Base-by-base conservation (phyloP, 2,329 filamentous ascomycete genomes). In the Pyrenophora teres region DNA sequence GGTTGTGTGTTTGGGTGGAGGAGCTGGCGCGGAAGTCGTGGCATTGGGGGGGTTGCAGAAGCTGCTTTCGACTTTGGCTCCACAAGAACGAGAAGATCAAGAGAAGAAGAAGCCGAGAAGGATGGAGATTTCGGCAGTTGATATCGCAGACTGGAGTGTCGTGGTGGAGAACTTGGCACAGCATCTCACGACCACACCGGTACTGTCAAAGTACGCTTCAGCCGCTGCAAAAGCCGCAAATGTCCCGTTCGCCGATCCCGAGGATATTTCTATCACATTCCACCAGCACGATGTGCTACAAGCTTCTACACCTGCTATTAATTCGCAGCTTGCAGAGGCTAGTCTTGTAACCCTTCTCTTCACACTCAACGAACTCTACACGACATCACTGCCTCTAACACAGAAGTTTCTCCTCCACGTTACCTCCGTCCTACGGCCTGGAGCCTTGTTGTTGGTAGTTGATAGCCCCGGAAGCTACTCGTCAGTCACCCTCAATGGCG, bases 401-500 rank as follows among this genome's bases (percentile, higher is more conserved):
- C 96, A 93, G 0, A 78, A 79, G 3, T 87, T 97, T 59, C 79
- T 99, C 0, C 80, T 91, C 3, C 78, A 78, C 0, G 76, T 97
- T 15, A 90, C 88, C 0, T 77, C 82, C 1, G 60, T 76, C 1
- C 69, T 89, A 2, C 75, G 79, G 0, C 53, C 77, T 0, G 87
- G 85, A 0, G 84, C 90, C 2, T 72, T 93, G 33, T 77, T 97
- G 1, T 82, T 97, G 0, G 89, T 97, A 2, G 87, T 97, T 3
- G 93, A 99, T 72, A 96, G 91, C 62, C 91, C 94, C 0, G 94
- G 94, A 0, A 95, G 88, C 73, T 97, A 97, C 74, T 94, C 92
- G 0, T 90, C 92, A 50, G 82, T 95, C 3, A 83, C 83, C 0
- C 73, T 97, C 0, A 77, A 76, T 21, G 75, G 74, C 0, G 61